Conservation (phyloP, 345 rosid species). For the Cardamine occulta region DNA sequence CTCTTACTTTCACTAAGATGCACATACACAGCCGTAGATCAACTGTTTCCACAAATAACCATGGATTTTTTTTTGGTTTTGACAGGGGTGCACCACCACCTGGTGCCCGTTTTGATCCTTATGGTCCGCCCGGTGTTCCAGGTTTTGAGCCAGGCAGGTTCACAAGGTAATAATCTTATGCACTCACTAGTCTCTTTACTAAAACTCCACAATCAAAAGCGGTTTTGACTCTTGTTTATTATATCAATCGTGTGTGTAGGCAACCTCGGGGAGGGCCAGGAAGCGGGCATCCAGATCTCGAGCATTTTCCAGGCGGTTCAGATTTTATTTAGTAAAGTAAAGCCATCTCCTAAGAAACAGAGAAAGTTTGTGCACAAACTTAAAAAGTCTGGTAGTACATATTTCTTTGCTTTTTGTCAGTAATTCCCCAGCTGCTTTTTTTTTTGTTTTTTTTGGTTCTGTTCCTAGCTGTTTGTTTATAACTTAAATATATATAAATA, state of each 20-base stretch:
- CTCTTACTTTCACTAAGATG: constrained; percentile 1
- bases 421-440: not conserved
- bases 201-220: not conserved
- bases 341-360: constrained; percentile 4
- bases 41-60: constrained; percentile 1
- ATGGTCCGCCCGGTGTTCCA: constrained; percentile 83
- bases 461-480: constrained; percentile 11
- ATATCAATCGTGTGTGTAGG: constrained; percentile 45
- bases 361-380: not conserved
- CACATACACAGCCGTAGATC: constrained; percentile 3
- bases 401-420: not conserved
- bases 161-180: constrained; percentile 52
- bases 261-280: constrained; percentile 58
- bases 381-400: not conserved
- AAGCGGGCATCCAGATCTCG: constrained; percentile 74
- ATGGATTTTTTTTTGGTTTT: not conserved
- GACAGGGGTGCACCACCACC: constrained; percentile 86
- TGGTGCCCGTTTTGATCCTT: constrained; percentile 94
- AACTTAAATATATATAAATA: constrained; percentile 12
- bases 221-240: constrained; percentile 17
- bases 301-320: constrained; percentile 58
- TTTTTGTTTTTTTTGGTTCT: not conserved
- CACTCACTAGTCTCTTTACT: not conserved
- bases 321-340: constrained; percentile 54
- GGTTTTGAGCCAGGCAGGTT: constrained; percentile 83